Evolutionary conservation across 495 filamentous ascomycete species (phyloP), one percentile per base, ranked within the genome.

Genomic region (Penicillium antarcticum): DNA sequence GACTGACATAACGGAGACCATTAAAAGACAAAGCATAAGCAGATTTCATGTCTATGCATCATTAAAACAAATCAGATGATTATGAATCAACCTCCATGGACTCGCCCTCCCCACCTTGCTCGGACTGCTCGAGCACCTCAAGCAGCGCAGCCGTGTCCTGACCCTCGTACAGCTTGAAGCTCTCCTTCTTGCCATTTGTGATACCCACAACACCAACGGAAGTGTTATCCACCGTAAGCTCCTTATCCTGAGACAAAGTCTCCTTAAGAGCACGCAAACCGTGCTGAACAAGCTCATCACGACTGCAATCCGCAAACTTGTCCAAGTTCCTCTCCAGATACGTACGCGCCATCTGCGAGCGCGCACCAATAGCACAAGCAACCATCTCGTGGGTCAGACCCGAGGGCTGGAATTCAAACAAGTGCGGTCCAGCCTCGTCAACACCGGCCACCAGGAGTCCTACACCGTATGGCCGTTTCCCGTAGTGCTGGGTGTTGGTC

Each of bases 351-450:
- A 96, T 96, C 78, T 98, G 94, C 57, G 87, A 92, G 56, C 94
- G 82, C 36, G 94, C 94, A 19, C 94, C 94, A 66, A 98, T 98
- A 23, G 91, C 91, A 63, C 90, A 95, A 8, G 94, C 94, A 19
- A 86, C 62, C 88, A 97, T 97, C 81, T 97, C 95, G 61, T 97
- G 86, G 57, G 91, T 95, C 81, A 97, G 86, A 26, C 94, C 94
- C 36, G 82, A 88, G 6, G 94, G 94, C 73, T 97, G 92, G 82
- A 98, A 98, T 75, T 98, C 94, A 76, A 95, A 98, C 16, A 98
- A 80, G 74, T 97, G 94, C 14, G 94, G 89, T 21, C 94, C 94
- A 11, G 85, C 82, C 57, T 92, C 88, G 69, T 98, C 95, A 40
- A 97, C 89, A 48, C 94, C 94, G 3, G 91, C 92, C 42, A 97